Percentiles rank a stretch among this genome's conserved stretches.
Conservation (phyloP, 768 basidiomycete species). For the Neoboletus brunneissimus region DNA sequence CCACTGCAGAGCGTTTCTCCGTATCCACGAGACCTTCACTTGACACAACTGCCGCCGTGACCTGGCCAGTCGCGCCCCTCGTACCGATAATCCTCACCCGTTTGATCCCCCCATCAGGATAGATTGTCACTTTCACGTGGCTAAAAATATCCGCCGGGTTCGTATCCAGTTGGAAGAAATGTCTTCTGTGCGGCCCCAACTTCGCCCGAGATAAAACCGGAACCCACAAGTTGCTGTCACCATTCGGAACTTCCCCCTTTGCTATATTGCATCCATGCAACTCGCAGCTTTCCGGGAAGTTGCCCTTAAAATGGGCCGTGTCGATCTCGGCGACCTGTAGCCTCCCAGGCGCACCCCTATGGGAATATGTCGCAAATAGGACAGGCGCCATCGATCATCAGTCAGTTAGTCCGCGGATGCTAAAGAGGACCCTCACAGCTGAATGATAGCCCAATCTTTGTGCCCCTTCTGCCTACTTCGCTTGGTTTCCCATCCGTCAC, state of each 20-base stretch:
- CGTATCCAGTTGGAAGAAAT: constrained; percentile 82
- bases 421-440: constrained; percentile 53
- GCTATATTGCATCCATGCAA: constrained; percentile 53
- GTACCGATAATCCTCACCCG: constrained; percentile 80
- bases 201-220: constrained; percentile 71
- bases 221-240: constrained; percentile 55
- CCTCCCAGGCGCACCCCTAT: constrained; percentile 68
- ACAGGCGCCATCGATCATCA: background rate
- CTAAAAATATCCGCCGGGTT: constrained; percentile 58
- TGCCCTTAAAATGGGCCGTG: constrained; percentile 94
- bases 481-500: constrained; percentile 98
- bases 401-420: background rate
- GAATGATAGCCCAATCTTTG: constrained; percentile 89
- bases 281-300: constrained; percentile 89
- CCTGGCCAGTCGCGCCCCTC: constrained; percentile 34
- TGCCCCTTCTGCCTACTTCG: constrained; percentile 77
- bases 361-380: background rate
- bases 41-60: constrained; percentile 10
- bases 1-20: background rate
- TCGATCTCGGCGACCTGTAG: constrained; percentile 86
- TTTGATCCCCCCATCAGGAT: constrained; percentile 95
- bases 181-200: constrained; percentile 85
- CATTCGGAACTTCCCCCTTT: constrained; percentile 37
- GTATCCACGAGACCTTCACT: constrained; percentile 1
- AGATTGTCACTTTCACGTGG: constrained; percentile 85